Evolutionary conservation across 129 eudicot genomes (phyloP).

Genomic region (Helichrysum umbraculigerum): DNA sequence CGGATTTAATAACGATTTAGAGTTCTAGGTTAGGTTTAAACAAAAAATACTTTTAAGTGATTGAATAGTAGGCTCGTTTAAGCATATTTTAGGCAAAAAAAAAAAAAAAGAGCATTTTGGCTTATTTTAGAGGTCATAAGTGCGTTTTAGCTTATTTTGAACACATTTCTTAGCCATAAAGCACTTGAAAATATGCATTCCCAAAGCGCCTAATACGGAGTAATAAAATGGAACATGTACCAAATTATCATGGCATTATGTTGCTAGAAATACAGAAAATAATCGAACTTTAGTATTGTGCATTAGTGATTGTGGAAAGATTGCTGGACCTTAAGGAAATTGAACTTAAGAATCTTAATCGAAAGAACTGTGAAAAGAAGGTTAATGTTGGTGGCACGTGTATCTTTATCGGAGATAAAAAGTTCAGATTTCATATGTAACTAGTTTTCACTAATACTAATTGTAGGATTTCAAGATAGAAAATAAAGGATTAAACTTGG

Average conservation of each 20-base stretch:
- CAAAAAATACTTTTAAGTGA: no score
- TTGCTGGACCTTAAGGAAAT: neutral
- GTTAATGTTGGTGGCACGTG: neutral
- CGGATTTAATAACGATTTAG: neutral
- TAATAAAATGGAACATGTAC: neutral
- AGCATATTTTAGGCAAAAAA: no score
- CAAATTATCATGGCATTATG: neutral
- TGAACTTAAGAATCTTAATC: neutral
- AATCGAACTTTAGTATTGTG: neutral
- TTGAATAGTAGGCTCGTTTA: no score
- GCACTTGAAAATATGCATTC: neutral
- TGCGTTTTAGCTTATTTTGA: no score
- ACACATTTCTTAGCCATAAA: no score
- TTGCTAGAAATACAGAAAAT: neutral
- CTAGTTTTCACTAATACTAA: no score
- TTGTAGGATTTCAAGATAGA: no score
- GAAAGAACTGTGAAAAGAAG: neutral
- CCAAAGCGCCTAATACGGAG: neutral
- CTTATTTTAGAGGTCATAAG: no score
- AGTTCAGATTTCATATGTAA: no score
- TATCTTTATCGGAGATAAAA: no score
- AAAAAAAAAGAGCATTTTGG: no score
- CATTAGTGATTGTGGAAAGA: neutral
- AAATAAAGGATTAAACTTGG: no score
- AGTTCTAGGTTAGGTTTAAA: neutral